phyloP scores from a whole-genome alignment of 352 stramenopile species.

The Pythium phragmiticola region DNA sequence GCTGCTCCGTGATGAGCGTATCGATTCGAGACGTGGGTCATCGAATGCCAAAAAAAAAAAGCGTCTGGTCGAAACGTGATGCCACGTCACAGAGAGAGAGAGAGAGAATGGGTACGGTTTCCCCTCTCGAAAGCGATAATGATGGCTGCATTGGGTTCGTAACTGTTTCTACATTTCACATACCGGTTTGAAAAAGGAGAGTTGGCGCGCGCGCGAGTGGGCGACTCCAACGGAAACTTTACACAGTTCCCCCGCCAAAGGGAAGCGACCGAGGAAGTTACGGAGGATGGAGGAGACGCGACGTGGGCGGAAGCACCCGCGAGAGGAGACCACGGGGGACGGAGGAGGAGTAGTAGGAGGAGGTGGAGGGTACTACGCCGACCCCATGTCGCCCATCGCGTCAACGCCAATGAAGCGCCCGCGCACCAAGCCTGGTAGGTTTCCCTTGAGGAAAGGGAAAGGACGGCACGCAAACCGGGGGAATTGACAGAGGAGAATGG shows the following conservation, averaged over 20 bases:
- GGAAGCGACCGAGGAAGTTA: neutral
- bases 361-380: constrained; percentile 61
- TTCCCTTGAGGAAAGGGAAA: neutral
- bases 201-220: constrained; percentile 19
- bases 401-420: constrained; percentile 83
- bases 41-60: neutral
- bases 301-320: constrained; percentile 20
- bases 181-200: constrained; percentile 25
- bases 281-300: constrained; percentile 20
- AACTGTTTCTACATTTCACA: constrained; percentile 12
- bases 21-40: too few relatives aligned
- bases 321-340: constrained; percentile 10
- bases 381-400: constrained; percentile 78
- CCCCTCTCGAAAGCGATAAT: neutral
- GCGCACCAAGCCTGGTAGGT: constrained; percentile 44
- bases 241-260: neutral
- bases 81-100: neutral
- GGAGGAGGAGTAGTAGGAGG: constrained; percentile 2
- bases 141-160: constrained; percentile 16
- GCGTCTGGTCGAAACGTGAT: neutral
- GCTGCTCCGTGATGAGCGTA: too few relatives aligned
- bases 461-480: neutral
- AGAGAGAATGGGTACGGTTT: neutral
- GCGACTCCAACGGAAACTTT: constrained; percentile 22
- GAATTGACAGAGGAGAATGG: too few relatives aligned